These are phyloP conservation scores for Paecilomyces dactylethromorphus DNA, from an alignment of 2,329 filamentous ascomycete species.

Conservation along the genomic window DNA sequence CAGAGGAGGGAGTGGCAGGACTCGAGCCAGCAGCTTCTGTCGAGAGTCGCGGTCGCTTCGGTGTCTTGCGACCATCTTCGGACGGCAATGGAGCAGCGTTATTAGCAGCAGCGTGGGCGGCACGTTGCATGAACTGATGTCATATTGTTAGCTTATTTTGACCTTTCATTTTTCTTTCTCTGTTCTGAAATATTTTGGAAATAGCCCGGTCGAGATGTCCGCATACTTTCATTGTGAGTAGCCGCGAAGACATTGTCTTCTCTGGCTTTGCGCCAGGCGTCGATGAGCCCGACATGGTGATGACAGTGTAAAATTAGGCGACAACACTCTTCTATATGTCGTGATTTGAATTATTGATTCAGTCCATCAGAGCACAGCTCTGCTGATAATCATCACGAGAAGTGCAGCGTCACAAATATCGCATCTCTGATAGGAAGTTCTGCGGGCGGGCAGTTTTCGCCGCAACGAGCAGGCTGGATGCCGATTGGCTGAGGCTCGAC, in stretches of 20 bases:
- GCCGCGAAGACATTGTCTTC: conserved; percentile 75
- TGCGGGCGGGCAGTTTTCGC: conserved; percentile 6
- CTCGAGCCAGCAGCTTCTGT: conserved; percentile 11
- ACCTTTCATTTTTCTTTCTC: not conserved
- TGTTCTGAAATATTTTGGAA: conserved; percentile 1
- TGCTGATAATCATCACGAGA: not conserved
- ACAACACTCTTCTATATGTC: not conserved
- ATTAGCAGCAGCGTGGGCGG: conserved; percentile 42
- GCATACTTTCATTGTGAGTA: conserved; percentile 77
- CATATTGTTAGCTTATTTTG: not conserved
- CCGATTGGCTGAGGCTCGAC: conserved; percentile 15
- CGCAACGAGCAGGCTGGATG: conserved; percentile 6
- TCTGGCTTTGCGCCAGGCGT: conserved; percentile 51
- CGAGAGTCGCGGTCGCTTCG: conserved; percentile 32
- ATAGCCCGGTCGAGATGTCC: not conserved
- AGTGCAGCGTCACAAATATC: not conserved
- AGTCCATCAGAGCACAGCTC: not conserved
- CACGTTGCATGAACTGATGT: conserved; percentile 77
- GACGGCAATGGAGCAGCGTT: conserved; percentile 40
- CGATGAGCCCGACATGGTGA: conserved; percentile 24
- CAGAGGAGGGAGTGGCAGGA: conserved; percentile 21
- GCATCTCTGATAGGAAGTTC: conserved; percentile 6
- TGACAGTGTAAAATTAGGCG: not conserved
- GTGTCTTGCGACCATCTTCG: conserved; percentile 35
- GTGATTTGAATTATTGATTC: not conserved